phyloP scores from a whole-genome alignment of 495 filamentous ascomycete species.

The Lineolata rhizophorae region DNA sequence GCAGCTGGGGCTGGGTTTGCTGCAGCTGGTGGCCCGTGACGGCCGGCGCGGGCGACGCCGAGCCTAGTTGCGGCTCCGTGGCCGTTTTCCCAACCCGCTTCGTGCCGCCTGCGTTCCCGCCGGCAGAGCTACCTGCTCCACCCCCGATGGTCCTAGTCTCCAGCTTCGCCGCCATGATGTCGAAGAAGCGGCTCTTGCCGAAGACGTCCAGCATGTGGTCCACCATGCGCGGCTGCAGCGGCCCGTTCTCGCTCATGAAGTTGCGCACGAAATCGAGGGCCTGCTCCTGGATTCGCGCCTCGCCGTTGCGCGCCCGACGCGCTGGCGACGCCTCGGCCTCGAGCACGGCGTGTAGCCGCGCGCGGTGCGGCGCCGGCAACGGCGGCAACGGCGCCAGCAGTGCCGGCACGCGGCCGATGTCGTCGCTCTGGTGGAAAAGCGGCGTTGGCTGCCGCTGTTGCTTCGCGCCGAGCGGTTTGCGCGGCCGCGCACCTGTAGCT shows the following conservation, averaged over 20 bases:
- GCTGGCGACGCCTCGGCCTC: constrained; percentile 31
- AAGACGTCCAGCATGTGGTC: constrained; percentile 57
- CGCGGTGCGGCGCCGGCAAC: constrained; percentile 5
- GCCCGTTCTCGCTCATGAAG: constrained; percentile 48
- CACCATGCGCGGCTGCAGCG: constrained; percentile 44
- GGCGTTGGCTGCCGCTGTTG: too few species aligned
- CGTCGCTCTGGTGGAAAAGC: too few species aligned
- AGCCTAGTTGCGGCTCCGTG: neutral
- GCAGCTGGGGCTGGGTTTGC: constrained; percentile 1
- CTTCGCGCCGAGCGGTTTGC: too few species aligned
- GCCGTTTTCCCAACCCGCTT: neutral
- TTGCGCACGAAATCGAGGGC: constrained; percentile 75
- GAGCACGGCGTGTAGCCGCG: constrained; percentile 26
- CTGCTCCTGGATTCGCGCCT: constrained; percentile 74
- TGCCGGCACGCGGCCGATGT: constrained; percentile 22
- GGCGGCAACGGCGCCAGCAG: constrained; percentile 19
- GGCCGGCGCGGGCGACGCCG: constrained; percentile 2
- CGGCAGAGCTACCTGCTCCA: neutral
- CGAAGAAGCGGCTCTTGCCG: constrained; percentile 54
- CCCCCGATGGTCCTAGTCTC: neutral
- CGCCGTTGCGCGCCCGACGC: constrained; percentile 47
- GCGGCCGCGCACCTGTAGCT: too few species aligned
- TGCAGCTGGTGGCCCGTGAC: constrained; percentile 1
- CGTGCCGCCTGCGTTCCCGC: constrained; percentile 4
- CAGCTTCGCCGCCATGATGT: constrained; percentile 53